phyloP scores from a whole-genome alignment of 2,329 filamentous ascomycete genomes.

The Colletotrichum lentis region DNA sequence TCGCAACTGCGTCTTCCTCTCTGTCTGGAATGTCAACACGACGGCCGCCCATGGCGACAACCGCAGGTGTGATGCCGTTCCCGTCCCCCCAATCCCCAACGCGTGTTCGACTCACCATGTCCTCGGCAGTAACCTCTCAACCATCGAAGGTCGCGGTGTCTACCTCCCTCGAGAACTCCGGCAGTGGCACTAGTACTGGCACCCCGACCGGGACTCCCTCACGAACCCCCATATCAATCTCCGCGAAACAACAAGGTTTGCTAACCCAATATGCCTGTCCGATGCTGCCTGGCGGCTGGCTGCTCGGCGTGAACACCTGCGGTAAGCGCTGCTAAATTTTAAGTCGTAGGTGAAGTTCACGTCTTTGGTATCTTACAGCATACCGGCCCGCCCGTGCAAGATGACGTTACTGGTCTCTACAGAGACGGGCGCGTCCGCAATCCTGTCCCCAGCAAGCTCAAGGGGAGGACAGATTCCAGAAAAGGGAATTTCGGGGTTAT shows the following conservation, averaged over 20 bases:
- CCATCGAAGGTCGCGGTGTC: slow-evolving; percentile 2
- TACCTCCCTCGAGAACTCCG: background rate
- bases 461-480: slow-evolving; percentile 63
- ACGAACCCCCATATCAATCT: background rate
- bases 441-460: slow-evolving; percentile 68
- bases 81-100: background rate
- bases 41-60: slow-evolving; percentile 27
- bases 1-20: background rate
- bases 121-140: slow-evolving; percentile 17
- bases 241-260: slow-evolving; percentile 21
- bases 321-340: slow-evolving; percentile 13
- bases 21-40: slow-evolving; percentile 1
- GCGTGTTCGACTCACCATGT: slow-evolving; percentile 3
- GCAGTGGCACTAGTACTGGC: background rate
- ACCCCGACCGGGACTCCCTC: background rate
- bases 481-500: slow-evolving; percentile 71
- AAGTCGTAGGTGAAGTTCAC: slow-evolving; percentile 11
- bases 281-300: background rate
- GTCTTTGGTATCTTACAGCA: slow-evolving; percentile 40
- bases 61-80: slow-evolving; percentile 13
- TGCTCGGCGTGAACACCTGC: background rate
- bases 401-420: slow-evolving; percentile 41
- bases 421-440: slow-evolving; percentile 62
- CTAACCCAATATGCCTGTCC: background rate
- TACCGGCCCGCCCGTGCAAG: slow-evolving; percentile 38